Evolutionary conservation across 148 eudicot genomes (phyloP), one percentile per base, ranked within the genome.

Genomic region (Agrostemma githago): DNA sequence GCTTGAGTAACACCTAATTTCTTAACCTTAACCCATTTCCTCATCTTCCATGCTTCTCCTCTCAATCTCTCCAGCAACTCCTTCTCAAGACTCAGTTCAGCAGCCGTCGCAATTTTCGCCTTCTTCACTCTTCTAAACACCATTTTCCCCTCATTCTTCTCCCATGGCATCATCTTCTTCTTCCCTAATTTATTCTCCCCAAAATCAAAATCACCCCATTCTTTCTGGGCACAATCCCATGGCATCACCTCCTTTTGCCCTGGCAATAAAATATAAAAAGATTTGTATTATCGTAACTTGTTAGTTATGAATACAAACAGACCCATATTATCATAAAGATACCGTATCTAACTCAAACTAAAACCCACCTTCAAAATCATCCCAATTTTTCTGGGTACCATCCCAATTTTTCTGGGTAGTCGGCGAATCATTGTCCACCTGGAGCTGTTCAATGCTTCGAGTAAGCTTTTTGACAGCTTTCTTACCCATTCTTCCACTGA

Each of bases 11-110:
- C 96, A 75, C 99, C 99, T 74, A 80, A 79, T 79, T 95, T 92
- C 80, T 74, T 90, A 66, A 95, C 96, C 79, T 89, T 95, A 46
- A 95, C 84, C 99, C 99, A 95, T 67, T 76, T 88, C 74, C 83
- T 86, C 82, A 95, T 89, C 73, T 64, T 86, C 40, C 74, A 62
- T 56, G 88, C 97, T 51, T 92, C 96, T 12, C 68, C 72, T 65
- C 93, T 92, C 83, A 95, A 85, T 76, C 91, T 89, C 79, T 82
- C 86, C 62, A 95, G 84, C 81, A 90, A 82, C 71, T 70, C 89
- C 48, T 68, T 77, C 81, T 92, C 99, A 82, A 95, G 82, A 57
- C 62, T 82, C 86, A 92, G 62, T 41, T 92, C 96, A 4, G 92
- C 94, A 43, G 78, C 82, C n/a, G 82, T 86, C 53, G 67, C 83